phyloP scores from a whole-genome alignment of 2,329 filamentous ascomycete genomes.

The Didymella glomerata region DNA sequence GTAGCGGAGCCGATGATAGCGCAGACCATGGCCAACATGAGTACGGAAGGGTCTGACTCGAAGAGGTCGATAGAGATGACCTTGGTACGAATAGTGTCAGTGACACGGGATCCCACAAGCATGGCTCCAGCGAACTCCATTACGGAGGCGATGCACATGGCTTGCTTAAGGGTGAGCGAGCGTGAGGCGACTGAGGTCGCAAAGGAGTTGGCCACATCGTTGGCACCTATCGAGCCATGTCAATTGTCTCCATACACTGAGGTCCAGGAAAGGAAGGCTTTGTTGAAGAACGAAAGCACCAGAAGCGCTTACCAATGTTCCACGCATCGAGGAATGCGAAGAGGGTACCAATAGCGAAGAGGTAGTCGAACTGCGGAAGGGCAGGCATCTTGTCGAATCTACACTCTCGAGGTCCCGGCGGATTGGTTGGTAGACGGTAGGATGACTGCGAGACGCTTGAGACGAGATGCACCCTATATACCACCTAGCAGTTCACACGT shows the following conservation, averaged over 20 bases:
- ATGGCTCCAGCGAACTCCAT: slow-evolving; percentile 58
- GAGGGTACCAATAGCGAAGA: background rate
- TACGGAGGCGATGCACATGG: slow-evolving; percentile 56
- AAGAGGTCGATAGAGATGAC: slow-evolving; percentile 58
- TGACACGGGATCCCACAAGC: slow-evolving; percentile 51
- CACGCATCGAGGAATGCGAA: background rate
- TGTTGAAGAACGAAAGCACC: background rate
- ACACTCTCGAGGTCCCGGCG: background rate
- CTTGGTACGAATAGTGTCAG: slow-evolving; percentile 59
- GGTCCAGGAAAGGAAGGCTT: background rate
- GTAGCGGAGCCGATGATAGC: slow-evolving; percentile 60
- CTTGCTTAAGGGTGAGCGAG: slow-evolving; percentile 58
- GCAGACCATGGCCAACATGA: slow-evolving; percentile 65
- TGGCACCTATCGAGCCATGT: background rate
- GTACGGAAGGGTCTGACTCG: slow-evolving; percentile 56
- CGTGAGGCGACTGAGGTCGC: slow-evolving; percentile 59
- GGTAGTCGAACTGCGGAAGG: background rate
- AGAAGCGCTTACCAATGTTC: background rate
- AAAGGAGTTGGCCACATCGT: slow-evolving; percentile 61
- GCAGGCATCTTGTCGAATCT: background rate
- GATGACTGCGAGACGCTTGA: background rate
- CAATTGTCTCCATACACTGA: background rate
- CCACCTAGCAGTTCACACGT: background rate
- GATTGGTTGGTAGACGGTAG: background rate
- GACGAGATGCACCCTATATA: background rate